Percentiles rank a stretch among this genome's conserved stretches.
phyloP scores from a whole-genome alignment of 176 grass and related monocot genomes.

The Microstegium vimineum region DNA sequence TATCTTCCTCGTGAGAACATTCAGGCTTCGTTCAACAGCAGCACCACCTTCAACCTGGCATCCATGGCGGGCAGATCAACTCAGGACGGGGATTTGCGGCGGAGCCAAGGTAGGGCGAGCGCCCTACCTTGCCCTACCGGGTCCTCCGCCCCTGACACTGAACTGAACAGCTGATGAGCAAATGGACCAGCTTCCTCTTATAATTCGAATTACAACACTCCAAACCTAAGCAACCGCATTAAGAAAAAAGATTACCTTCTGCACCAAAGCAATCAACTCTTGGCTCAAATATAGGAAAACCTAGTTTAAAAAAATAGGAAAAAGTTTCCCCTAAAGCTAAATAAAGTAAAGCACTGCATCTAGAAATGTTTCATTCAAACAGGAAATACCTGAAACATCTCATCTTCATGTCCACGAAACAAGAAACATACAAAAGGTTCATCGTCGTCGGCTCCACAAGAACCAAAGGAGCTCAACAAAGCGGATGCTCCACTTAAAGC shows the following conservation, averaged over 20 bases:
- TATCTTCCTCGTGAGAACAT: no score
- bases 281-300: background rate
- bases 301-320: background rate
- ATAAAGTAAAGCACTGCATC: background rate
- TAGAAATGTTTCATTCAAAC: background rate
- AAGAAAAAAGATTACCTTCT: background rate
- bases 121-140: no score
- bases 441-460: background rate
- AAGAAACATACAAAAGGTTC: background rate
- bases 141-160: no score
- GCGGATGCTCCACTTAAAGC: background rate
- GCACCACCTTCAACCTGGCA: no score
- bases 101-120: no score
- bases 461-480: background rate
- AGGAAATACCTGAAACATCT: background rate
- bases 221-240: background rate
- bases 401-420: background rate
- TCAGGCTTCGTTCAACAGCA: no score
- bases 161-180: constrained; percentile 1
- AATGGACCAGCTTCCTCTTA: constrained; percentile 1
- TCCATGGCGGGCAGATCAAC: no score
- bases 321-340: background rate
- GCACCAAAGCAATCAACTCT: background rate
- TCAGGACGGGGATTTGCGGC: no score
- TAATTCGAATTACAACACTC: background rate